phyloP scores from a whole-genome alignment of 228 moss, liverwort and hornwort genomes.

The Sphagnum fallax region DNA sequence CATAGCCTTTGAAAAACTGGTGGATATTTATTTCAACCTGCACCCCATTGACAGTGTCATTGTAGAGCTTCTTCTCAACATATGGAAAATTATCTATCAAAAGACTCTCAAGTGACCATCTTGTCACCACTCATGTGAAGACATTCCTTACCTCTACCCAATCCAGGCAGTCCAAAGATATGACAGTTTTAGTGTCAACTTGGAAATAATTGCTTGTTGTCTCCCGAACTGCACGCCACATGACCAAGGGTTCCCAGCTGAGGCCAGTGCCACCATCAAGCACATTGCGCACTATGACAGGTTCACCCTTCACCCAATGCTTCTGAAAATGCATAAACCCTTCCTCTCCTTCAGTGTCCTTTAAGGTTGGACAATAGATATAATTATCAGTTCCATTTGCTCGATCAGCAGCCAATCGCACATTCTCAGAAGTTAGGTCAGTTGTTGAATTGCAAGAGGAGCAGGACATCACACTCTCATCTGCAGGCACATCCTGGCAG shows the following conservation, averaged over 20 bases:
- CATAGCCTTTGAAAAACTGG: constrained; percentile 50
- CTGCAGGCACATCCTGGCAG: constrained; percentile 14
- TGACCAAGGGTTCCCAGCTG: constrained; percentile 99
- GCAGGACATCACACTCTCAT: constrained; percentile 15
- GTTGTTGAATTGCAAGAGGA: constrained; percentile 5
- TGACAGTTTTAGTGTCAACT: constrained; percentile 75
- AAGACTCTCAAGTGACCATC: background rate
- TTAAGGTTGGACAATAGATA: constrained; percentile 51
- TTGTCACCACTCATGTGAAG: background rate
- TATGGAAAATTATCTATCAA: too few relatives aligned
- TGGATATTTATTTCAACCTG: constrained; percentile 63
- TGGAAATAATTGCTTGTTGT: constrained; percentile 66
- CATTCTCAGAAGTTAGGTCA: constrained; percentile 8
- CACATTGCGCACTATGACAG: constrained; percentile 76
- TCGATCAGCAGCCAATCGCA: constrained; percentile 29
- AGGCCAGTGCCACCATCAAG: constrained; percentile 75
- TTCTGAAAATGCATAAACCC: constrained; percentile 71
- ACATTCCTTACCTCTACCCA: constrained; percentile 69
- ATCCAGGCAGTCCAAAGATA: constrained; percentile 80
- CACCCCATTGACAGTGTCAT: constrained; percentile 4
- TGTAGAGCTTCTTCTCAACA: too few relatives aligned
- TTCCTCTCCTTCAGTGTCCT: constrained; percentile 46
- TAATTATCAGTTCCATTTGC: constrained; percentile 26
- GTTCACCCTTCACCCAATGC: constrained; percentile 81
- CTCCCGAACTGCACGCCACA: constrained; percentile 98